Conservation (phyloP, 2,329 filamentous ascomycete genomes). For the Monosporascus sp. region DNA sequence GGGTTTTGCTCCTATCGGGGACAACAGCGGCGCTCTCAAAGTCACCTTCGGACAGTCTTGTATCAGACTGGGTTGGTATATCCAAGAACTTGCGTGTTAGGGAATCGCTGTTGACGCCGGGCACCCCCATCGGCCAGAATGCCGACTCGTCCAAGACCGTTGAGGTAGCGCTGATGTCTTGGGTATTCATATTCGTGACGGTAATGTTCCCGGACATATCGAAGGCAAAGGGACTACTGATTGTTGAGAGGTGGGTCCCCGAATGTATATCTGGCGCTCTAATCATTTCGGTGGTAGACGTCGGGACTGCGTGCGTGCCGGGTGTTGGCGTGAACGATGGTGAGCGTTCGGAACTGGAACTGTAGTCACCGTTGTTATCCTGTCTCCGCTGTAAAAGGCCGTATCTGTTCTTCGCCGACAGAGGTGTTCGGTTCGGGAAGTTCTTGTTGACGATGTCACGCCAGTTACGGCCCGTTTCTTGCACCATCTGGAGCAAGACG, state of each 20-base stretch:
- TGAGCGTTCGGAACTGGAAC: background rate
- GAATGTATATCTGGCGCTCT: background rate
- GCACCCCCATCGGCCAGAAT: background rate
- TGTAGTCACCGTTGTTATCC: background rate
- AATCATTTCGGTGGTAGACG: background rate
- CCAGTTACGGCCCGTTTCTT: background rate
- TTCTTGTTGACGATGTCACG: background rate
- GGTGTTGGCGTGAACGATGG: background rate
- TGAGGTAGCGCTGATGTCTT: background rate
- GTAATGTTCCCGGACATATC: background rate
- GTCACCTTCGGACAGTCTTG: background rate
- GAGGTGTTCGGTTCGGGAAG: background rate
- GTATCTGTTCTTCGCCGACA: background rate
- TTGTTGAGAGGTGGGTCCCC: background rate
- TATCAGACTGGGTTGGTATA: background rate
- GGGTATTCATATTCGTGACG: background rate
- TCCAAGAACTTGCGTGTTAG: background rate
- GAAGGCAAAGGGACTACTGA: background rate
- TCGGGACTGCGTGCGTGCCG: background rate
- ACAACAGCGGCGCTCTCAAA: background rate
- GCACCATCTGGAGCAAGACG: background rate
- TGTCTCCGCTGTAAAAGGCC: background rate
- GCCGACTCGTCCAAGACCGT: background rate
- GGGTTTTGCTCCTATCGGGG: background rate
- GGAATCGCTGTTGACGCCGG: background rate